phyloP scores from a whole-genome alignment of 2,329 filamentous ascomycete species.

The Thielaviopsis populi region DNA sequence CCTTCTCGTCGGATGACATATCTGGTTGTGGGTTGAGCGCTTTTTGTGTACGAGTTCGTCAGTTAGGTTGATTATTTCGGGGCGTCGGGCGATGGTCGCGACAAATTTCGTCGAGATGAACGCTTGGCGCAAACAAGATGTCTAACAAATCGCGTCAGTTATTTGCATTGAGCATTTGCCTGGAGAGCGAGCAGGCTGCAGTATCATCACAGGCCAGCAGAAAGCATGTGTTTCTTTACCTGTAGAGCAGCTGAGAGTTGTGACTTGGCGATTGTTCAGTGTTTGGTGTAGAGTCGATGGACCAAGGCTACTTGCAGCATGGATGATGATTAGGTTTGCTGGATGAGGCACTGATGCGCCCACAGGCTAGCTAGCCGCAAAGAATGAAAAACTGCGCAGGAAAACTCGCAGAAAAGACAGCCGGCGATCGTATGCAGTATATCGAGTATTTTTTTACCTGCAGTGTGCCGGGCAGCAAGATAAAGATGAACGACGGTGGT shows the following conservation, averaged over 20 bases:
- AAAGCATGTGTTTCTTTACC: not conserved
- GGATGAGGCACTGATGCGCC: not conserved
- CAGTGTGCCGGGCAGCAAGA: not conserved
- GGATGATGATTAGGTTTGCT: not conserved
- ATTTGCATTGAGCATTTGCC: not conserved
- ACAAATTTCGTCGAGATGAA: not conserved
- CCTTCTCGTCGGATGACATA: conserved; percentile 13
- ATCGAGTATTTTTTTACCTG: not conserved
- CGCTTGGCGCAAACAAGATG: not conserved
- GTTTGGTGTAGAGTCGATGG: not conserved
- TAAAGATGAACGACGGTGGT: not conserved
- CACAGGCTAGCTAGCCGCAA: not conserved
- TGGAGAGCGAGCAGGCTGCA: no score
- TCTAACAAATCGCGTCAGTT: not conserved
- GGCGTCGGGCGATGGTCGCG: not conserved
- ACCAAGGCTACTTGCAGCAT: not conserved
- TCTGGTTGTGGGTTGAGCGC: not conserved
- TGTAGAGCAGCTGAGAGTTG: not conserved
- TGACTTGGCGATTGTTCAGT: not conserved
- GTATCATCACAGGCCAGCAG: no score
- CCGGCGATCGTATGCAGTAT: not conserved
- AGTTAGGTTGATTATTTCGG: not conserved
- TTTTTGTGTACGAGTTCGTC: not conserved
- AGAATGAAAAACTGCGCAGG: not conserved
- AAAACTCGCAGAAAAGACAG: not conserved